These are phyloP conservation scores for Lactifluus piperatus DNA, from an alignment of 768 basidiomycete species.

Conservation along the genomic window DNA sequence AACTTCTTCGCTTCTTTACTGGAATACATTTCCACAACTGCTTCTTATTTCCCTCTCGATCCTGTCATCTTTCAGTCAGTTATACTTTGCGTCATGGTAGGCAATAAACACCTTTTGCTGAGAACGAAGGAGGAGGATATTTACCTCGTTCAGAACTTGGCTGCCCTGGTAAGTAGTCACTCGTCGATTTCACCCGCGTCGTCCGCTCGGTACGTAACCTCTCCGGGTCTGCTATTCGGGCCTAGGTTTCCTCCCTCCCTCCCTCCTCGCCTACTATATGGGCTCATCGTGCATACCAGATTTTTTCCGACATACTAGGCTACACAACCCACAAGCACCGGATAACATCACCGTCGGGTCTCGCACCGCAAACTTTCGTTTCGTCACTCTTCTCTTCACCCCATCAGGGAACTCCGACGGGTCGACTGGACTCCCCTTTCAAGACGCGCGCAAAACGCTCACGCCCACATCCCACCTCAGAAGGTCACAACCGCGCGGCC, in stretches of 20 bases:
- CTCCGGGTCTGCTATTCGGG: neutral
- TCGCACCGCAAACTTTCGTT: conserved; percentile 27
- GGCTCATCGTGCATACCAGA: conserved; percentile 33
- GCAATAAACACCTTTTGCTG: conserved; percentile 55
- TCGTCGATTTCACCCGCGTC: neutral
- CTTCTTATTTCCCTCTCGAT: conserved; percentile 49
- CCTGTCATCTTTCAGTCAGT: conserved; percentile 56
- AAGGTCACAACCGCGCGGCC: neutral
- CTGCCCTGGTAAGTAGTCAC: conserved; percentile 41
- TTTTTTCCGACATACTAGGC: conserved; percentile 51
- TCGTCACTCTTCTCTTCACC: conserved; percentile 31
- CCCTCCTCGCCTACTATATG: neutral
- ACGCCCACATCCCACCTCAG: neutral
- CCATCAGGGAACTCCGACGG: conserved; percentile 23
- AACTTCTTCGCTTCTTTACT: conserved; percentile 31
- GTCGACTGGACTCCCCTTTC: conserved; percentile 2
- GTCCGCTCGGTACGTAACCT: neutral
- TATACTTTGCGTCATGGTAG: conserved; percentile 54
- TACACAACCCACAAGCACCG: conserved; percentile 49
- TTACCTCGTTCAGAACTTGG: conserved; percentile 46
- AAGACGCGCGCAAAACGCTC: conserved; percentile 8
- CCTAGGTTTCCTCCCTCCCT: neutral
- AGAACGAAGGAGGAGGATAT: conserved; percentile 61
- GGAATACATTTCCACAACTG: conserved; percentile 35
- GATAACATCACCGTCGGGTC: conserved; percentile 27